Percentiles rank a stretch among this genome's conserved stretches.
Conservation (phyloP, 2,329 filamentous ascomycete genomes). For the Talaromyces sp. region DNA sequence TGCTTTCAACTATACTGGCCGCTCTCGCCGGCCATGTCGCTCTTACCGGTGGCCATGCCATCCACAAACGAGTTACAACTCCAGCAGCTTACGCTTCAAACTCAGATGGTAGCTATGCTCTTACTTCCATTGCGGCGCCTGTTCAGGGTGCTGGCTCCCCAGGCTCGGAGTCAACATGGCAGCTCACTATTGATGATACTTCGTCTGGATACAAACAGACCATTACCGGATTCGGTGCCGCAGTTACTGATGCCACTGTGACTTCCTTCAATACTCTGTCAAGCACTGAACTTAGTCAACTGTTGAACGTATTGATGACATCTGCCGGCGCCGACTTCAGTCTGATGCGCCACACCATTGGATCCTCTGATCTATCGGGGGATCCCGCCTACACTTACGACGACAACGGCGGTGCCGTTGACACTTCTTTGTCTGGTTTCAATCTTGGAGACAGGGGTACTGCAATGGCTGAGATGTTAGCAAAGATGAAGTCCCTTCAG, state of each 20-base stretch:
- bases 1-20: slow-evolving; percentile 5
- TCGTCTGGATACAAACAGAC: slow-evolving; percentile 13
- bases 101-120: neutral
- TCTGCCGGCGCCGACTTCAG: slow-evolving; percentile 9
- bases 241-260: slow-evolving; percentile 14
- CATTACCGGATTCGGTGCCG: slow-evolving; percentile 9
- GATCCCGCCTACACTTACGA: slow-evolving; percentile 14
- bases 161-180: slow-evolving; percentile 4
- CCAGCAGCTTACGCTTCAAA: slow-evolving; percentile 14
- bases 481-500: slow-evolving; percentile 13
- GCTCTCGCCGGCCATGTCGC: slow-evolving; percentile 12
- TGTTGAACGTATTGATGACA: slow-evolving; percentile 8
- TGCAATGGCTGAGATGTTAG: slow-evolving; percentile 10
- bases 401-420: slow-evolving; percentile 2
- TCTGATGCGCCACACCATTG: slow-evolving; percentile 13
- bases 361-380: slow-evolving; percentile 10
- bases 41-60: neutral
- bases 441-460: slow-evolving; percentile 10
- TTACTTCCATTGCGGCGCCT: slow-evolving; percentile 9
- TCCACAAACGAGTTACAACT: slow-evolving; percentile 10
- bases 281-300: neutral
- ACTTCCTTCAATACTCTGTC: slow-evolving; percentile 10
- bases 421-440: neutral
- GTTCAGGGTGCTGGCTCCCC: slow-evolving; percentile 1
- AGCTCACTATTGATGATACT: slow-evolving; percentile 12